Evolutionary conservation across 352 stramenopile genomes (phyloP), one percentile per base, ranked within the genome.

Genomic region (Peronospora destructor): DNA sequence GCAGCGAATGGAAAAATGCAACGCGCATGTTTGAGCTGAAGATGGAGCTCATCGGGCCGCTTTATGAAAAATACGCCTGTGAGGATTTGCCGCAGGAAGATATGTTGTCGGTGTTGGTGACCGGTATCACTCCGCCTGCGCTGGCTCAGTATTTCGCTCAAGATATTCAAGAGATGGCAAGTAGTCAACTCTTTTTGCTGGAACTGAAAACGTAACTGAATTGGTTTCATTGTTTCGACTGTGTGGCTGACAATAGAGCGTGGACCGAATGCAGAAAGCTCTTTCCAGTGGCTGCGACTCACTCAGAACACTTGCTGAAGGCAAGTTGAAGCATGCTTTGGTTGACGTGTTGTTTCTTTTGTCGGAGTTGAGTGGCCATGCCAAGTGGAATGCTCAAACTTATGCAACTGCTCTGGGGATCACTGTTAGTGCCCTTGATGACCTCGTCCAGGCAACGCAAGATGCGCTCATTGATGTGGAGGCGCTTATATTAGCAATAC

Each of bases 101-200:
- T 41, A 87, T 90, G 79, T 61, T 90, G n/a, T 71, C 72, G 1
- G 57, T 76, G 4, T 50, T 80, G 12, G 73, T 71, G 1, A 80
- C 59, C 6, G 79, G 79, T 0, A 82, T 87, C 39, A 74, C 71
- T 16, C 59, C 74, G 6, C 79, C 79, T 19, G 76, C 74, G 10
- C 53, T 90, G 5, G 72, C 74, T 1, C 79, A 90, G 45, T 90
- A 85, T 38, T 90, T 90, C 55, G 76, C 79, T 2, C 79, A 90
- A 56, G 76, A 90, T 48, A 90, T 90, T 39, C 76, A 87, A 39
- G 79, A 87, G 58, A 83, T 85, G 72, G 78, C 86, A 53, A 28
- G 65, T 57, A n/a, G 16, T 28, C 6, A 30, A 37, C 16, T 33
- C 3, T 29, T 35, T 32, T 44, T 30, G n/a, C 17, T 12, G 12